Percentiles rank a stretch among this genome's conserved stretches.
phyloP scores from a whole-genome alignment of 768 basidiomycete genomes.

The Lentinus tigrinus region DNA sequence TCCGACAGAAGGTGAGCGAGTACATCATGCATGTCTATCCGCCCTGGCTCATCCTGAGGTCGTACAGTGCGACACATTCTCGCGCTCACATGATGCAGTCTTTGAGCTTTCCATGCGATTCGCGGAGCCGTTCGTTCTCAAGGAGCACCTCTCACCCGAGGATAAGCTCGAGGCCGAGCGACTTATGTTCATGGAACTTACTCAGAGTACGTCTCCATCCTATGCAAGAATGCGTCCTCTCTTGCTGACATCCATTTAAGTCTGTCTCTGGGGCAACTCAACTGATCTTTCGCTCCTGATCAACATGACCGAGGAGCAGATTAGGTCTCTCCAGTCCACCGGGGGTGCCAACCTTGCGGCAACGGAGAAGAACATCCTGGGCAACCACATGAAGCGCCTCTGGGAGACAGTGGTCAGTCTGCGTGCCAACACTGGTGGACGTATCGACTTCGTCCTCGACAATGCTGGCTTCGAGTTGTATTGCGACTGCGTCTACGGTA shows the following conservation, averaged over 20 bases:
- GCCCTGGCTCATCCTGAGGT: background rate
- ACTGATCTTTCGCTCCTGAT: conserved; percentile 94
- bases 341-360: conserved; percentile 94
- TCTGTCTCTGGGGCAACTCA: conserved; percentile 96
- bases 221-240: too few species aligned
- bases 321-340: conserved; percentile 93
- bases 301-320: conserved; percentile 98
- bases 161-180: conserved; percentile 72
- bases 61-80: conserved; percentile 86
- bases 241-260: conserved; percentile 35
- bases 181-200: conserved; percentile 88
- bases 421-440: conserved; percentile 27
- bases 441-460: conserved; percentile 72
- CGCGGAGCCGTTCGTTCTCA: conserved; percentile 74
- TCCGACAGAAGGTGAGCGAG: conserved; percentile 73
- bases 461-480: conserved; percentile 89
- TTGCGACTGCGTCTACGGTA: conserved; percentile 84
- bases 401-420: conserved; percentile 77
- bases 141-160: conserved; percentile 47
- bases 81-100: conserved; percentile 87
- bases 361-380: conserved; percentile 94
- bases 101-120: conserved; percentile 94
- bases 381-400: conserved; percentile 70
- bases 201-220: conserved; percentile 60
- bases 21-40: background rate